Evolutionary conservation across 2,329 filamentous ascomycete species (phyloP).

Genomic region (Zymoseptoria brevis): DNA sequence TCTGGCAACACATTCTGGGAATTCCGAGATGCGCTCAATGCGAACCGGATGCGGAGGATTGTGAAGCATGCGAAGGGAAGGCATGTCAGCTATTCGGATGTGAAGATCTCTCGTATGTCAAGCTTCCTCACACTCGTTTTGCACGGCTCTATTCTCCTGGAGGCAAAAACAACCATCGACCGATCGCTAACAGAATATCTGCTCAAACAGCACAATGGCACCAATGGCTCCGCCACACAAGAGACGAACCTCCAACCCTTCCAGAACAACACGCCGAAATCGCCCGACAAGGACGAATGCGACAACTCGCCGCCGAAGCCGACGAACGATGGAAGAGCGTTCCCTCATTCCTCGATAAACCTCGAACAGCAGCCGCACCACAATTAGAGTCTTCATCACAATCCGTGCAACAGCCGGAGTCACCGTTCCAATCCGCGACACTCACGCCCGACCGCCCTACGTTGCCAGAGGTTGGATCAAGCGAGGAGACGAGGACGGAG

Average conservation of each 20-base stretch:
- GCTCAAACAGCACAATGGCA: conserved; percentile 52
- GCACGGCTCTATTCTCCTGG: no score
- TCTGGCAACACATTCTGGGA: conserved; percentile 60
- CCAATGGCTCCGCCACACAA: conserved; percentile 59
- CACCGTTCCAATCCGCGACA: conserved; percentile 23
- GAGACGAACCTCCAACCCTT: conserved; percentile 47
- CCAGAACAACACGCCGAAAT: conserved; percentile 53
- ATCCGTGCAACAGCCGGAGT: conserved; percentile 23
- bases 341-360: conserved; percentile 49
- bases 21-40: conserved; percentile 51
- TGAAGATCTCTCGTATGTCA: conserved; percentile 49
- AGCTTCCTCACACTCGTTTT: background rate
- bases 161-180: background rate
- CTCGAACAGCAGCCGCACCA: conserved; percentile 42
- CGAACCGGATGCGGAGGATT: conserved; percentile 49
- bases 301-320: conserved; percentile 50
- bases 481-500: conserved; percentile 21
- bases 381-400: conserved; percentile 36
- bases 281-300: conserved; percentile 49
- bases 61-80: conserved; percentile 45
- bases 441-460: background rate
- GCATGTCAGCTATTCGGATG: conserved; percentile 48
- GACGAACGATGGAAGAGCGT: conserved; percentile 55
- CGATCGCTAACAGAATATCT: background rate
- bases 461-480: conserved; percentile 16